phyloP scores from a whole-genome alignment of 1,284 basidiomycete genomes.

The Moesziomyces sp. region DNA sequence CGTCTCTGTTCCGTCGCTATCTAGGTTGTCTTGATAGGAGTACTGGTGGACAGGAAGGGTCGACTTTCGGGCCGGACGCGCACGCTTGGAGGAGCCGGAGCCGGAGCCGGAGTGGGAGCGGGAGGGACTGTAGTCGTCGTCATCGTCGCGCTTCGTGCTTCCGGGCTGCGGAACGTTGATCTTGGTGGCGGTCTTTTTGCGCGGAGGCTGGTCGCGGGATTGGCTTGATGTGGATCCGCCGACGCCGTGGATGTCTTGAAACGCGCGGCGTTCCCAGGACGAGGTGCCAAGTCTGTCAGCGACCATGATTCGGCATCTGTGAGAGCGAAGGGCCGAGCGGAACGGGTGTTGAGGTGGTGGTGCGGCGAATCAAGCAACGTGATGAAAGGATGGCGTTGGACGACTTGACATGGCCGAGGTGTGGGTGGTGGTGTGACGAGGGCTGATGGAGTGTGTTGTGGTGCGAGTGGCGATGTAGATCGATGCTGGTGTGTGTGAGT shows the following conservation, averaged over 20 bases:
- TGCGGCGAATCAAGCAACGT: no score
- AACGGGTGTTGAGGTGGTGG: no score
- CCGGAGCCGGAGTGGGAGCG: background rate
- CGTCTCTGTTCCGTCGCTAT: background rate
- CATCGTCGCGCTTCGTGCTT: background rate
- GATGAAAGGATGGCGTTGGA: no score
- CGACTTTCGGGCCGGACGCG: no score
- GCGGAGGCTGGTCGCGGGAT: background rate
- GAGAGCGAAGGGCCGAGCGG: no score
- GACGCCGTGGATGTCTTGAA: slow-evolving; percentile 8
- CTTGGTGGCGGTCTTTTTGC: background rate
- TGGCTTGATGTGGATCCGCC: slow-evolving; percentile 2
- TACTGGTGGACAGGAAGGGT: background rate
- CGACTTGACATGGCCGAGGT: no score
- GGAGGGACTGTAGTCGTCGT: background rate
- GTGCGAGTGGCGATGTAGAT: no score
- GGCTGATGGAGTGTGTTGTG: no score
- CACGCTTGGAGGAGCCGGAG: background rate
- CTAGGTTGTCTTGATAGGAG: slow-evolving; percentile 1
- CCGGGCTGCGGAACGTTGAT: slow-evolving; percentile 16
- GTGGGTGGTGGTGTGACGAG: no score
- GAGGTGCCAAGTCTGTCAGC: background rate
- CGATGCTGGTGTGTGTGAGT: no score
- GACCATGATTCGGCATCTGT: no score
- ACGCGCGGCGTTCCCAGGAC: background rate